phyloP scores from a whole-genome alignment of 768 basidiomycete genomes.

The Boletus speciosus region DNA sequence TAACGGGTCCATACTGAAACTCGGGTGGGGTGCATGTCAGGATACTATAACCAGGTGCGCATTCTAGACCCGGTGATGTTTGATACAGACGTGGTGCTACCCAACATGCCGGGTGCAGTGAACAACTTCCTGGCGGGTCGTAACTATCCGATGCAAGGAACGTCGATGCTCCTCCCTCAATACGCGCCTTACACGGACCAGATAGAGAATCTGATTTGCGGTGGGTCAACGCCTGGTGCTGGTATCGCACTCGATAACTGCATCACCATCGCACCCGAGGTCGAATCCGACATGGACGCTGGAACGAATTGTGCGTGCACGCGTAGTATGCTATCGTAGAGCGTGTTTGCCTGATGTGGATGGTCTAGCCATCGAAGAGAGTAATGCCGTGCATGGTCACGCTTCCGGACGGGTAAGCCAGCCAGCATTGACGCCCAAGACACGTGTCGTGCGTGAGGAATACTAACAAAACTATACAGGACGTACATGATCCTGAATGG shows the following conservation, averaged over 20 bases:
- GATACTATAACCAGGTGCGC: slow-evolving; percentile 79
- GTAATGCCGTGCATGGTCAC: slow-evolving; percentile 71
- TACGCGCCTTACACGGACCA: slow-evolving; percentile 72
- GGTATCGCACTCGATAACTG: slow-evolving; percentile 62
- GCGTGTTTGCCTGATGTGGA: background rate
- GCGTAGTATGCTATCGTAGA: background rate
- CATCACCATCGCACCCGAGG: slow-evolving; percentile 65
- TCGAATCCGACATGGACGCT: slow-evolving; percentile 60
- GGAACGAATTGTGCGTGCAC: slow-evolving; percentile 68
- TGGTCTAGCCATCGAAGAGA: slow-evolving; percentile 56
- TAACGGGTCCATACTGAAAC: background rate
- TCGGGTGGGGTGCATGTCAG: slow-evolving; percentile 31
- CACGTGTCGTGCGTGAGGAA: background rate
- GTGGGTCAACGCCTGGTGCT: slow-evolving; percentile 63
- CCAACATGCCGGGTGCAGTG: slow-evolving; percentile 74
- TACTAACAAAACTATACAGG: no score
- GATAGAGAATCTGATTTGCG: slow-evolving; percentile 66
- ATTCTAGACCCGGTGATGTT: slow-evolving; percentile 68
- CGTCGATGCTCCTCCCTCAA: slow-evolving; percentile 67
- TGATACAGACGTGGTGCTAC: slow-evolving; percentile 53
- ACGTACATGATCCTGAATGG: slow-evolving; percentile 77
- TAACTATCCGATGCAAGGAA: slow-evolving; percentile 74
- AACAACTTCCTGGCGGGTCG: slow-evolving; percentile 70
- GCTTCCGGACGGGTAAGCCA: slow-evolving; percentile 43
- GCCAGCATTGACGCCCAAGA: background rate